Conservation (phyloP, 2,329 filamentous ascomycete species). For the Akanthomyces lecanii region DNA sequence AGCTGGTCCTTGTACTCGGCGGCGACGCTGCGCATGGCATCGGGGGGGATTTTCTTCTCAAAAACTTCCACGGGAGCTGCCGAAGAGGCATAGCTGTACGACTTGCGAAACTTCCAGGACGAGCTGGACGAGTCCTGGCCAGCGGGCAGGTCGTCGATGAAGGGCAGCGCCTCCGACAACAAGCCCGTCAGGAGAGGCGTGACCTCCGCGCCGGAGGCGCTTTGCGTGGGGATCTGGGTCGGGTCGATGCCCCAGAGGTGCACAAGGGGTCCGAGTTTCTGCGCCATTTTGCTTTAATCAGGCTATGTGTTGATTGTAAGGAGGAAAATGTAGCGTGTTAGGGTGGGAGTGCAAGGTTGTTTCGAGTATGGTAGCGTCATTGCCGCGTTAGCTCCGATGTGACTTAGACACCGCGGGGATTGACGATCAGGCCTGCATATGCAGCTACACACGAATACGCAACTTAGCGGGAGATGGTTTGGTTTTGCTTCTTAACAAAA, state of each 20-base stretch:
- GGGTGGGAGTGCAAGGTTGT: neutral
- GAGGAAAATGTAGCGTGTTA: neutral
- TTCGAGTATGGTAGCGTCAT: slow-evolving; percentile 8
- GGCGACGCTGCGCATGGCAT: slow-evolving; percentile 39
- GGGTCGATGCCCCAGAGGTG: slow-evolving; percentile 50
- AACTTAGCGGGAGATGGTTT: neutral
- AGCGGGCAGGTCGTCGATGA: slow-evolving; percentile 53
- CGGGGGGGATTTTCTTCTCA: slow-evolving; percentile 44
- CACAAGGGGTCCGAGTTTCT: slow-evolving; percentile 42
- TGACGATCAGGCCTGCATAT: neutral
- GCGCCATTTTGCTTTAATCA: neutral
- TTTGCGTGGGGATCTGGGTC: slow-evolving; percentile 42
- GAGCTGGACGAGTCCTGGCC: slow-evolving; percentile 23
- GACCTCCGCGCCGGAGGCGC: slow-evolving; percentile 40
- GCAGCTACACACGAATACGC: neutral
- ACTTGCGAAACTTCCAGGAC: slow-evolving; percentile 47
- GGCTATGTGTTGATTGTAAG: neutral
- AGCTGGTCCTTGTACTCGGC: slow-evolving; percentile 28
- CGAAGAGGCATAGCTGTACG: slow-evolving; percentile 47
- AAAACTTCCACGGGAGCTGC: slow-evolving; percentile 49
- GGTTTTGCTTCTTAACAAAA: too few relatives aligned
- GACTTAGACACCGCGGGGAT: neutral
- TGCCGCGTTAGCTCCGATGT: slow-evolving; percentile 4
- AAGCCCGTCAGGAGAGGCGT: slow-evolving; percentile 47
- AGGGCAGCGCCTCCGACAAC: slow-evolving; percentile 55